These are phyloP conservation scores for Inonotus obliquus DNA, from an alignment of 1,284 basidiomycete species.

Conservation along the genomic window DNA sequence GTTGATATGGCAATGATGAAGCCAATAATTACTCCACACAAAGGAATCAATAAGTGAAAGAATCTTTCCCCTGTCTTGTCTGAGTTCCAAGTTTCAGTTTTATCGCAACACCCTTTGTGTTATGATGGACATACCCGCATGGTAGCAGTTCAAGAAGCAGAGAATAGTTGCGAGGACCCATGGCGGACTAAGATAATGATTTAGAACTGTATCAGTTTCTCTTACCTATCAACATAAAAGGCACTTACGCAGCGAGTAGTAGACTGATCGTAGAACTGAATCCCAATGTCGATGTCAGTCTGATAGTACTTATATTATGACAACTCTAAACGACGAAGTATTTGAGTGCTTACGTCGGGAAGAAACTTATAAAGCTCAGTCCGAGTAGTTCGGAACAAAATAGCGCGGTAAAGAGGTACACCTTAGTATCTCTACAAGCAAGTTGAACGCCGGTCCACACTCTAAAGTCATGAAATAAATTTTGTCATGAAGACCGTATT, in stretches of 20 bases:
- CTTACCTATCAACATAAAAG: background rate
- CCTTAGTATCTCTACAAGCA: slow-evolving; percentile 32
- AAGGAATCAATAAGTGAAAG: slow-evolving; percentile 58
- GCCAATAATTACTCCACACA: slow-evolving; percentile 58
- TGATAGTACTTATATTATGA: slow-evolving; percentile 42
- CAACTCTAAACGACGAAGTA: background rate
- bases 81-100: slow-evolving; percentile 20
- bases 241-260: slow-evolving; percentile 32
- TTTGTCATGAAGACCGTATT: background rate
- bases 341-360: slow-evolving; percentile 25
- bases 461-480: slow-evolving; percentile 1
- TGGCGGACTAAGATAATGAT: slow-evolving; percentile 44
- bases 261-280: slow-evolving; percentile 31
- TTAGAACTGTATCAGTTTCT: background rate
- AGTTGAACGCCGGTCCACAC: slow-evolving; percentile 24
- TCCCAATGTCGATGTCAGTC: slow-evolving; percentile 34
- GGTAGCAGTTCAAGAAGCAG: slow-evolving; percentile 58
- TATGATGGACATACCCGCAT: slow-evolving; percentile 45
- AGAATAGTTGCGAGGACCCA: slow-evolving; percentile 56
- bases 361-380: slow-evolving; percentile 37
- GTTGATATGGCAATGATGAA: slow-evolving; percentile 60
- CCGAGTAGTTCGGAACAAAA: slow-evolving; percentile 24
- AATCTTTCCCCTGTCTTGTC: slow-evolving; percentile 62
- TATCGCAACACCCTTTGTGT: background rate
- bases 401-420: slow-evolving; percentile 30